These are phyloP conservation scores for Spencermartinsiella europaea DNA, from an alignment of 805 yeast genomes.

Conservation along the genomic window DNA sequence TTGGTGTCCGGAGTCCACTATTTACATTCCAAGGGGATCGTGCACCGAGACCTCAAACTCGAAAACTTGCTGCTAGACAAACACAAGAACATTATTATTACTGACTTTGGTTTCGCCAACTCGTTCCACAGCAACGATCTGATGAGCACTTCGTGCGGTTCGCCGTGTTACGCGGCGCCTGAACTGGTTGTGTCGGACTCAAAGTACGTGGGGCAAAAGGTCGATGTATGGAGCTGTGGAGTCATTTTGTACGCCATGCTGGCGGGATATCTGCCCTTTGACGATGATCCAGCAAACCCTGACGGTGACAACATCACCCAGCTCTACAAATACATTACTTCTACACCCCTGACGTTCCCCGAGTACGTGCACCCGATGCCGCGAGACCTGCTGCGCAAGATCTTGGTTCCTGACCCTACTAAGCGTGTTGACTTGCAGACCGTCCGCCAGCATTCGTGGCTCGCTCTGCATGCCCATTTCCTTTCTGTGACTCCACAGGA, in stretches of 20 bases:
- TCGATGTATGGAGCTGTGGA: slow-evolving; percentile 97
- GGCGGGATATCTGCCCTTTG: slow-evolving; percentile 95
- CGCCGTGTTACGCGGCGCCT: slow-evolving; percentile 98
- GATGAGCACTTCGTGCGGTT: slow-evolving; percentile 94
- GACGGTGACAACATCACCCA: slow-evolving; percentile 92
- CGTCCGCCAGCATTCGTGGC: slow-evolving; percentile 81
- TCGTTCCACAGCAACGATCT: slow-evolving; percentile 60
- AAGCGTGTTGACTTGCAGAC: slow-evolving; percentile 64
- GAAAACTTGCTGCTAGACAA: slow-evolving; percentile 76
- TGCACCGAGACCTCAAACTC: slow-evolving; percentile 71
- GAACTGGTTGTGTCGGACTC: slow-evolving; percentile 83
- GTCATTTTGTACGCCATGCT: slow-evolving; percentile 94
- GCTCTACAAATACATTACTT: slow-evolving; percentile 84
- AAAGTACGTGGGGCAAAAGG: slow-evolving; percentile 88
- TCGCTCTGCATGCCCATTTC: slow-evolving; percentile 76
- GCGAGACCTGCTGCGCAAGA: slow-evolving; percentile 79
- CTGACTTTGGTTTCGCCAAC: slow-evolving; percentile 95
- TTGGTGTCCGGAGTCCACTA: slow-evolving; percentile 90
- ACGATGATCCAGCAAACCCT: slow-evolving; percentile 94
- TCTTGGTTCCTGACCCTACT: slow-evolving; percentile 76
- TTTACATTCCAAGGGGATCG: slow-evolving; percentile 73
- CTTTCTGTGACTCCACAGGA: slow-evolving; percentile 80
- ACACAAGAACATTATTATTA: slow-evolving; percentile 77
- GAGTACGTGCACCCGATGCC: slow-evolving; percentile 88
- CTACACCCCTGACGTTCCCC: slow-evolving; percentile 90